phyloP scores from a whole-genome alignment of 1,284 basidiomycete genomes.

The Papiliotrema laurentii region DNA sequence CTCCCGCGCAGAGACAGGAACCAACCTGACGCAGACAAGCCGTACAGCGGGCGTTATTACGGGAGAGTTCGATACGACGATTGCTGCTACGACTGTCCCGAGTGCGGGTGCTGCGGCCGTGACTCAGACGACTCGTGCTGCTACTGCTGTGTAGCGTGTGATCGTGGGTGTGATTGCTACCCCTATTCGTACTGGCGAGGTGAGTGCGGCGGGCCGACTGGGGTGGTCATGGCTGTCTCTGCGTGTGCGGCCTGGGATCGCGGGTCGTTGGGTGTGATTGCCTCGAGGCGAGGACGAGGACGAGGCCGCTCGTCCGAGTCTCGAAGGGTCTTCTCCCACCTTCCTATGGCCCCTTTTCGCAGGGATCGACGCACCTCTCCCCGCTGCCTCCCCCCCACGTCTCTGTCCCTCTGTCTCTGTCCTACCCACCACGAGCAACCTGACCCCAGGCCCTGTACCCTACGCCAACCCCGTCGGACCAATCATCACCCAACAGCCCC shows the following conservation, averaged over 20 bases:
- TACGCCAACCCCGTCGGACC: not conserved
- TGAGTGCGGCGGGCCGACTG: too few relatives aligned
- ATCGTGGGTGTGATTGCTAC: not conserved
- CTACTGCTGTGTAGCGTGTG: slow-evolving; percentile 4
- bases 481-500: slow-evolving; percentile 1
- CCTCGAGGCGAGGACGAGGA: too few relatives aligned
- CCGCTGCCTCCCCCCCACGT: not conserved
- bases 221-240: too few relatives aligned
- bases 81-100: not conserved
- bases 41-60: not conserved
- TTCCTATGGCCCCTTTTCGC: too few relatives aligned
- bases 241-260: too few relatives aligned
- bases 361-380: too few relatives aligned
- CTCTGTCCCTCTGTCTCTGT: not conserved
- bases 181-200: slow-evolving; percentile 1
- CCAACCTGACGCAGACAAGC: not conserved
- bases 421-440: not conserved
- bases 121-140: not conserved
- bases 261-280: too few relatives aligned
- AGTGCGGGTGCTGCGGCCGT: slow-evolving; percentile 6
- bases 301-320: too few relatives aligned
- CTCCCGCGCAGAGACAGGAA: not conserved
- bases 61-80: not conserved
- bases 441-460: not conserved
- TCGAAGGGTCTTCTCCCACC: too few relatives aligned